Percentiles rank a stretch among this genome's conserved stretches.
Evolutionary conservation across 176 grass and related monocot species (phyloP).

Genomic region (Bromus sterilis): DNA sequence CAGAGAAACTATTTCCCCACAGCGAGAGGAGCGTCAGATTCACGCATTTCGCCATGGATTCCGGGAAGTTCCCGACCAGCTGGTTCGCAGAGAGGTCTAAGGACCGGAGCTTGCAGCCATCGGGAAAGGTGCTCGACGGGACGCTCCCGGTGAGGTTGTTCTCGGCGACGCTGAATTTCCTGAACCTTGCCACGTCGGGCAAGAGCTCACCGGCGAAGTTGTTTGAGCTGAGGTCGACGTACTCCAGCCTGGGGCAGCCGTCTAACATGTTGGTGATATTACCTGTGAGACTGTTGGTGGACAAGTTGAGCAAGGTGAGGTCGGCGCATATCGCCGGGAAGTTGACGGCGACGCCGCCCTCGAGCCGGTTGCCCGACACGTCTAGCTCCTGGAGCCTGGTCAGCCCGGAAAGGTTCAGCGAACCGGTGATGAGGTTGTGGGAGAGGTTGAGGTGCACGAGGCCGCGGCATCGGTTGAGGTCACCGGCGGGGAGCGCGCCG

Average conservation of each 20-base stretch:
- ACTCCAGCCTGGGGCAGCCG: constrained; percentile 39
- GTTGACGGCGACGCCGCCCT: constrained; percentile 32
- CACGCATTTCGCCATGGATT: constrained; percentile 51
- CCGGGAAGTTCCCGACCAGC: constrained; percentile 38
- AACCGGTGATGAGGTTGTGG: constrained; percentile 47
- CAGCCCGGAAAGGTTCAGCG: constrained; percentile 35
- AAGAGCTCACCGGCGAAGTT: constrained; percentile 60
- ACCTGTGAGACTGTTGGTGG: constrained; percentile 42
- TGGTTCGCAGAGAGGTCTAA: constrained; percentile 60
- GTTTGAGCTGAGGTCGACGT: constrained; percentile 77
- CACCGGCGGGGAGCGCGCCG: constrained; percentile 13
- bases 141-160: constrained; percentile 64
- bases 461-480: constrained; percentile 51
- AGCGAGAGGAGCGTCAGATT: constrained; percentile 44
- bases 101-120: constrained; percentile 34
- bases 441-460: constrained; percentile 78
- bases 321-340: constrained; percentile 51
- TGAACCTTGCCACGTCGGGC: constrained; percentile 45
- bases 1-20: constrained; percentile 52
- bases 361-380: constrained; percentile 49
- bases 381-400: constrained; percentile 42
- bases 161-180: constrained; percentile 41
- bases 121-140: constrained; percentile 17
- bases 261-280: constrained; percentile 46
- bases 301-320: constrained; percentile 45